Evolutionary conservation across 495 filamentous ascomycete genomes (phyloP).

Genomic region (Poronia punctata): DNA sequence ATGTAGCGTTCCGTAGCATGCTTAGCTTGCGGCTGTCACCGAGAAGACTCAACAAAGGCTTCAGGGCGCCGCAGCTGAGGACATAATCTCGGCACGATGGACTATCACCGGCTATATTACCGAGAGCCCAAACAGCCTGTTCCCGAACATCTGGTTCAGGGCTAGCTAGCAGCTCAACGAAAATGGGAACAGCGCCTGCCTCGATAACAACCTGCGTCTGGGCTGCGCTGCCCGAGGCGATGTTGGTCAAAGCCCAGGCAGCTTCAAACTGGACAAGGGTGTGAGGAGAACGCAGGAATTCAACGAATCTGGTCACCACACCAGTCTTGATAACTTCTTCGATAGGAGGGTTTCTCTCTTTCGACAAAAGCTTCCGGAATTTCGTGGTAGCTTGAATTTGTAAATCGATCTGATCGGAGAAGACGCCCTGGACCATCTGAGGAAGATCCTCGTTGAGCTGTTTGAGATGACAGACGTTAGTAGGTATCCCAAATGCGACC

Average conservation of each 20-base stretch:
- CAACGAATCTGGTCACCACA: slow-evolving; percentile 93
- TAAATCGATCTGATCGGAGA: slow-evolving; percentile 95
- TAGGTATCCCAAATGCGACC: not conserved
- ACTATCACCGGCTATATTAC: slow-evolving; percentile 99
- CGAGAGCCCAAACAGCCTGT: slow-evolving; percentile 97
- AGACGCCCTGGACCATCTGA: slow-evolving; percentile 94
- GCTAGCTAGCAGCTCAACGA: slow-evolving; percentile 89
- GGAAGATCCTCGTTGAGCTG: slow-evolving; percentile 97
- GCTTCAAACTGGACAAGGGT: slow-evolving; percentile 99
- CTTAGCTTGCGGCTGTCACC: slow-evolving; percentile 98
- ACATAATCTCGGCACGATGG: slow-evolving; percentile 96
- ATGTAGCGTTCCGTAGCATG: slow-evolving; percentile 98
- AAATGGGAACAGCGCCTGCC: slow-evolving; percentile 96
- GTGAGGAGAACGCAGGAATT: slow-evolving; percentile 96
- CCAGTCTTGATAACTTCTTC: slow-evolving; percentile 99
- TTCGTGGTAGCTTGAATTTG: slow-evolving; percentile 99
- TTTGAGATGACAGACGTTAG: slow-evolving; percentile 28
- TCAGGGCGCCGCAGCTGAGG: slow-evolving; percentile 78
- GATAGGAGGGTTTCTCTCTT: slow-evolving; percentile 98
- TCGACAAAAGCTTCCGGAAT: slow-evolving; percentile 94
- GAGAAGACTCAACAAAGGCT: slow-evolving; percentile 78
- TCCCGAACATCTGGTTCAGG: slow-evolving; percentile 97
- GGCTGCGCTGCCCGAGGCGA: slow-evolving; percentile 92
- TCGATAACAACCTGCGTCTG: slow-evolving; percentile 99
- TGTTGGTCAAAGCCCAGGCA: slow-evolving; percentile 99